phyloP scores from a whole-genome alignment of 1,284 basidiomycete species.

The Apiotrichum mycotoxinovorans region DNA sequence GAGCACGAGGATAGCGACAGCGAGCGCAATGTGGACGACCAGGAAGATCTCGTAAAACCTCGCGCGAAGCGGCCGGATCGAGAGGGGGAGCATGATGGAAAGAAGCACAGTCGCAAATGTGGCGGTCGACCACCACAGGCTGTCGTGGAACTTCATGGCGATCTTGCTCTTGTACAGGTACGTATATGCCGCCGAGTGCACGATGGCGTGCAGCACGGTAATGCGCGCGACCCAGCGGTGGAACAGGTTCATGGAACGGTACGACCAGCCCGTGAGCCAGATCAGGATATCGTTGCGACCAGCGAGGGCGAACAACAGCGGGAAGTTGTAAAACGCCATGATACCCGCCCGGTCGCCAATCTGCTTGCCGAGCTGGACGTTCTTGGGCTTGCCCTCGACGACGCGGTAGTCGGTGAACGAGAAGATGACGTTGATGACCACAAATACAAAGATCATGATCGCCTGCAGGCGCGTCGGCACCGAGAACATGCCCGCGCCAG shows the following conservation, averaged over 20 bases:
- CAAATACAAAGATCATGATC: slow-evolving; percentile 27
- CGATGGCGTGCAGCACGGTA: slow-evolving; percentile 24
- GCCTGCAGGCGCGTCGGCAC: slow-evolving; percentile 31
- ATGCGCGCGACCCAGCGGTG: slow-evolving; percentile 34
- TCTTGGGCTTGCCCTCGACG: slow-evolving; percentile 45
- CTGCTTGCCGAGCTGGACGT: slow-evolving; percentile 23
- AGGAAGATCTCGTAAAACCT: slow-evolving; percentile 30
- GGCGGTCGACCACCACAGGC: slow-evolving; percentile 11
- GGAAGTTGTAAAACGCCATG: slow-evolving; percentile 34
- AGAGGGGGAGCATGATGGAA: slow-evolving; percentile 20
- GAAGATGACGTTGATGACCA: slow-evolving; percentile 35
- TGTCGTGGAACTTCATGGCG: slow-evolving; percentile 2
- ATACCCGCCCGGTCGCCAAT: slow-evolving; percentile 31
- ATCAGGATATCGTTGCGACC: slow-evolving; percentile 36
- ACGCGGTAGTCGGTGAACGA: slow-evolving; percentile 55
- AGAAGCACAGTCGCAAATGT: slow-evolving; percentile 18
- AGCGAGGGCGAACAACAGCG: slow-evolving; percentile 28
- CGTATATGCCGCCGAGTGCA: slow-evolving; percentile 22
- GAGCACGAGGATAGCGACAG: slow-evolving; percentile 17
- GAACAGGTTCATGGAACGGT: slow-evolving; percentile 29
- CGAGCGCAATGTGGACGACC: slow-evolving; percentile 26
- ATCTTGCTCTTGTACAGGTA: slow-evolving; percentile 9
- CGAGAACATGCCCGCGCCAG: slow-evolving; percentile 18
- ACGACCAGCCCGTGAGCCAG: slow-evolving; percentile 38
- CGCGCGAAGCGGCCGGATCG: slow-evolving; percentile 21